Percentiles rank a stretch among this genome's conserved stretches.
Conservation (phyloP, 306 rosid genomes). For the Cicer judaicum region DNA sequence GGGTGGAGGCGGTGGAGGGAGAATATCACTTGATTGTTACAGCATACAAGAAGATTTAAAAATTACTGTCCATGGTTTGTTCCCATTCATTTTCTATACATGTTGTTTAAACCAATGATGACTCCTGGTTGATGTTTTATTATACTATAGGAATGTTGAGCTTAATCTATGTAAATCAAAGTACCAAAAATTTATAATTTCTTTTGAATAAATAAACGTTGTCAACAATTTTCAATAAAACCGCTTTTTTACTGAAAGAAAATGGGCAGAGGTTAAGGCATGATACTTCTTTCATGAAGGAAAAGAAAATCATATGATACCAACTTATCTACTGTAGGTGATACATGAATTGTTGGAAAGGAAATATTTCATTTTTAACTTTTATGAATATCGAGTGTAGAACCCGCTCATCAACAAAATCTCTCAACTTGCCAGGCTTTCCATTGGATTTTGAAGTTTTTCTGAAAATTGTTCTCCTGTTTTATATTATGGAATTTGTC, state of each 20-base stretch:
- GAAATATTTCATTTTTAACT: background rate
- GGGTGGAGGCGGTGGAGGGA: constrained; percentile 99
- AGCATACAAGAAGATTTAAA: constrained; percentile 93
- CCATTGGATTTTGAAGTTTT: constrained; percentile 27
- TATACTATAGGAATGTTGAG: constrained; percentile 42
- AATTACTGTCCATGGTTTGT: constrained; percentile 83
- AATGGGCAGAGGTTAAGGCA: background rate
- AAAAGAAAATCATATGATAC: background rate
- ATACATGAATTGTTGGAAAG: constrained; percentile 22
- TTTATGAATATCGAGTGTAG: constrained; percentile 18
- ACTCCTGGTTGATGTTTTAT: constrained; percentile 44
- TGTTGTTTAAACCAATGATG: constrained; percentile 36
- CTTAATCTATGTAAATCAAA: constrained; percentile 41
- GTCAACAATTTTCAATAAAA: constrained; percentile 32
- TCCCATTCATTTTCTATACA: constrained; percentile 36
- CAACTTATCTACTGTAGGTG: constrained; percentile 22
- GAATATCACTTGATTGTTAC: constrained; percentile 95
- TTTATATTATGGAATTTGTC: constrained; percentile 34
- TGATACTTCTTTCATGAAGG: constrained; percentile 18
- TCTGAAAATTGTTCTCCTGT: constrained; percentile 11
- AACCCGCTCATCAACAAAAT: constrained; percentile 3
- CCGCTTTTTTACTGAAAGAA: background rate
- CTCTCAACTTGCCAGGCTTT: constrained; percentile 30
- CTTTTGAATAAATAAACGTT: constrained; percentile 20
- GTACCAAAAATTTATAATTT: constrained; percentile 7